A percentile compares a stretch with the other conserved stretches of the same genome.
Conservation (phyloP, 441 rosid species). For the Adansonia grandidieri region DNA sequence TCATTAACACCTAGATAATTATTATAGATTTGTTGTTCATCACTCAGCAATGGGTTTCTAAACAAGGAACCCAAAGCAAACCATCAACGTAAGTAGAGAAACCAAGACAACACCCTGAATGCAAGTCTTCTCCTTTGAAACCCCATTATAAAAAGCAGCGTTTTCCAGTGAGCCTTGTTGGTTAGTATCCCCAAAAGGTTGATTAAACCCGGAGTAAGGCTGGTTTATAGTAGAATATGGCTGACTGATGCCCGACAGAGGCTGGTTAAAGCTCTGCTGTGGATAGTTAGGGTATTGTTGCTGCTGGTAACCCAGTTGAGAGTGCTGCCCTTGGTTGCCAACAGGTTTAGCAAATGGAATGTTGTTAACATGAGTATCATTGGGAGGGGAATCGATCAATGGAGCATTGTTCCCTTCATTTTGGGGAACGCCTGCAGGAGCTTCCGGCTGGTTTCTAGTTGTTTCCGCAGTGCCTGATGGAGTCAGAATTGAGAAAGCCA, state of each 20-base stretch:
- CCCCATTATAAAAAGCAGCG: constrained; percentile 41
- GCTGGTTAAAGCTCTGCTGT: constrained; percentile 34
- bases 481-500: constrained; percentile 26
- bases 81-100: constrained; percentile 1
- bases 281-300: constrained; percentile 36
- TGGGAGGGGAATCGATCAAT: constrained; percentile 24
- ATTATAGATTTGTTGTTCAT: background rate
- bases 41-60: background rate
- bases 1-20: background rate
- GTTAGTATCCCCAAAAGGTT: constrained; percentile 40
- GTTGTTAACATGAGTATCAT: constrained; percentile 7
- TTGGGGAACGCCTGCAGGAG: background rate
- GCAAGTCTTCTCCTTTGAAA: constrained; percentile 27
- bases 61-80: constrained; percentile 1
- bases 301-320: constrained; percentile 30
- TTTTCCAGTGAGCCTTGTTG: constrained; percentile 36
- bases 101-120: constrained; percentile 16
- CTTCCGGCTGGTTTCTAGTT: constrained; percentile 2
- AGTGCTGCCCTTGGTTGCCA: constrained; percentile 27
- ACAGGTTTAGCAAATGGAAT: constrained; percentile 14
- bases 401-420: constrained; percentile 11
- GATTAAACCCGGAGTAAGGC: constrained; percentile 39
- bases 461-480: constrained; percentile 8
- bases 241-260: constrained; percentile 39
- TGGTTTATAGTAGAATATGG: constrained; percentile 38